Conservation (phyloP, 2,329 filamentous ascomycete genomes). For the Sarocladium brachiariae region DNA sequence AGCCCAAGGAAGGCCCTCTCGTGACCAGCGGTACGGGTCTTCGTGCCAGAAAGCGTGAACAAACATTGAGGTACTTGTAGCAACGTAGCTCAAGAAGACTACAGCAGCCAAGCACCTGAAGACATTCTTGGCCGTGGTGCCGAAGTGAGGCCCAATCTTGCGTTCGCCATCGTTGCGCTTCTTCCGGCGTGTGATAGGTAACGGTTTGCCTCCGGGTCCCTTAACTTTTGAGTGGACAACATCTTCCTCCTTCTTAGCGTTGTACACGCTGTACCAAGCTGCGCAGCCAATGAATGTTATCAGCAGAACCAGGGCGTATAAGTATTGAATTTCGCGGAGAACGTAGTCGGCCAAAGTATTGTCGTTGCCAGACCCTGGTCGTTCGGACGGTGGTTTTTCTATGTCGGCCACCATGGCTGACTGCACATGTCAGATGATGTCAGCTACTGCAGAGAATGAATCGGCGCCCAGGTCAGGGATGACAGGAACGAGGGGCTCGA, state of each 20-base stretch:
- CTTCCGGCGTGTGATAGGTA: constrained; percentile 61
- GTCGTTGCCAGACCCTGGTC: constrained; percentile 18
- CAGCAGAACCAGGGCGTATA: constrained; percentile 47
- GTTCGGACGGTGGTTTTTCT: constrained; percentile 22
- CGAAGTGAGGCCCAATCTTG: constrained; percentile 48
- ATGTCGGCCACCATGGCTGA: constrained; percentile 30
- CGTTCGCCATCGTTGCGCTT: constrained; percentile 41
- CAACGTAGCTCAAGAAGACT: constrained; percentile 69
- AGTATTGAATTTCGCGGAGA: constrained; percentile 40
- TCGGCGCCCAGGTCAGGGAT: neutral
- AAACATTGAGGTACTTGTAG: constrained; percentile 66
- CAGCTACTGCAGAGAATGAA: neutral
- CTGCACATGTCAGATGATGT: constrained; percentile 15
- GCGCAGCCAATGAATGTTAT: constrained; percentile 43
- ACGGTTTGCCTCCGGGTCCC: constrained; percentile 83
- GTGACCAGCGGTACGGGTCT: constrained; percentile 31
- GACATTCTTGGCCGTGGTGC: constrained; percentile 58
- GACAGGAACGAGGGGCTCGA: neutral
- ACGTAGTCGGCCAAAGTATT: constrained; percentile 30
- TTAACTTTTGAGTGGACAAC: constrained; percentile 42
- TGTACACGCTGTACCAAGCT: constrained; percentile 46
- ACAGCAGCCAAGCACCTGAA: constrained; percentile 69
- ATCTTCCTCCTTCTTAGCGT: constrained; percentile 42
- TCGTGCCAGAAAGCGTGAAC: constrained; percentile 57
- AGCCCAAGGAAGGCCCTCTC: constrained; percentile 58